Conservation (phyloP, 2,329 filamentous ascomycete species). For the Nakataea oryzae region DNA sequence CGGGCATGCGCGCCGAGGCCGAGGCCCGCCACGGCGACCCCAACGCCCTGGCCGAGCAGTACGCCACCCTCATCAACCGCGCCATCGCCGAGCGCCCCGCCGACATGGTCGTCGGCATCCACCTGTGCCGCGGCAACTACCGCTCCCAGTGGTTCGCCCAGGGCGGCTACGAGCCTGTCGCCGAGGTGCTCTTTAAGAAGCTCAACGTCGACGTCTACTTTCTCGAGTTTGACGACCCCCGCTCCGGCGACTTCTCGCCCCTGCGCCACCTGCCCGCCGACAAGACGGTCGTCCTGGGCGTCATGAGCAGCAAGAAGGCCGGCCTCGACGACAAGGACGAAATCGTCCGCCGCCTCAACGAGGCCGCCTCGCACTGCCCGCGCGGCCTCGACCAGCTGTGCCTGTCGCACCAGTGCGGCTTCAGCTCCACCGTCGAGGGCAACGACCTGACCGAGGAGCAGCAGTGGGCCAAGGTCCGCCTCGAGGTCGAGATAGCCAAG, state of each 20-base stretch:
- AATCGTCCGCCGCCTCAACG: slow-evolving; percentile 26
- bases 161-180: slow-evolving; percentile 47
- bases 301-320: slow-evolving; percentile 52
- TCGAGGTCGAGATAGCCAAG: slow-evolving; percentile 46
- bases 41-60: slow-evolving; percentile 35
- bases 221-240: slow-evolving; percentile 47
- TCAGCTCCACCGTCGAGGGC: slow-evolving; percentile 44
- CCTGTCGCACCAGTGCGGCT: slow-evolving; percentile 47
- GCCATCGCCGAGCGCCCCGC: slow-evolving; percentile 38
- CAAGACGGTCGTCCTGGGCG: slow-evolving; percentile 46
- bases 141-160: slow-evolving; percentile 45
- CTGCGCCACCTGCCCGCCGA: slow-evolving; percentile 39
- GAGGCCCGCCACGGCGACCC: slow-evolving; percentile 39
- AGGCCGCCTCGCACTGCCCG: slow-evolving; percentile 35
- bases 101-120: slow-evolving; percentile 46
- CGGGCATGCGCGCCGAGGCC: slow-evolving; percentile 41
- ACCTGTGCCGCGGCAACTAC: slow-evolving; percentile 47
- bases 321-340: slow-evolving; percentile 37
- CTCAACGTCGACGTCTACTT: slow-evolving; percentile 48
- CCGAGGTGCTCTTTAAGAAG: slow-evolving; percentile 45
- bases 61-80: slow-evolving; percentile 43
- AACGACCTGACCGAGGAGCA: slow-evolving; percentile 44
- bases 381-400: slow-evolving; percentile 43
- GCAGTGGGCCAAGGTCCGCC: slow-evolving; percentile 45
- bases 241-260: slow-evolving; percentile 43